Base-by-base conservation (phyloP, 805 yeast species). In the Starmera caribaea region DNA sequence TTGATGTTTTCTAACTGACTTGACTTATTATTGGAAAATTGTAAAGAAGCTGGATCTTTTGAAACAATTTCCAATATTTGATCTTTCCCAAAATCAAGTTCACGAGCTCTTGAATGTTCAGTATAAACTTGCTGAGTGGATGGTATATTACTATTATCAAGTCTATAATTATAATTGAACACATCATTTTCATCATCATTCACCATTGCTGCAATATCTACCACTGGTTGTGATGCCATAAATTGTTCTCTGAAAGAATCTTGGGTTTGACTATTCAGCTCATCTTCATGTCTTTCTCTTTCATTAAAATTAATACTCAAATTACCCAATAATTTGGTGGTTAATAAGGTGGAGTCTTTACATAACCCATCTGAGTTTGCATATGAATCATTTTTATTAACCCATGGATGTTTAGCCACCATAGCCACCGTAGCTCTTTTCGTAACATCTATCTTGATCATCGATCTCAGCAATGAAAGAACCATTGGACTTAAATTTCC, bases 321-420 rank as follows among this genome's bases (percentile, higher is more conserved):
- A 28, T 67, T 72, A 28, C 70, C 67, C 42, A 79, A 55, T 35
- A 81, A 50, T 39, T 66, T 66, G 3, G 73, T 63, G 1, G 81
- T 75, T 27, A 81, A 56, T 14, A 62, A 52, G 7, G 64, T 46
- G 3, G 85, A 73, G 47, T 79, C 74, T 16, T 59, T 65, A 48
- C 85, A 79, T 42, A 68, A 49, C 0, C 79, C 82, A 31, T 65
- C 60, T 2, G 57, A 50, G 34, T 68, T 63, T 12, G 73, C 61
- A 33, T 75, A 65, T 4, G 59, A 50, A 45, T 73, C 69, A 8
- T 59, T 54, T 37, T 65, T 57, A 12, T 62, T 57, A 32, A 73
- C 68, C 87, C 87, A 81, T 4, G 72, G 72, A 48, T 78, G 82
- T 7, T 54, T 50, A 37, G 66, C 57, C 4, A 79, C 56, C n/a